A percentile compares a stretch with the other conserved stretches of the same genome.
Evolutionary conservation across 2,329 filamentous ascomycete genomes (phyloP).

Genomic region (Pseudogymnoascus sp.): DNA sequence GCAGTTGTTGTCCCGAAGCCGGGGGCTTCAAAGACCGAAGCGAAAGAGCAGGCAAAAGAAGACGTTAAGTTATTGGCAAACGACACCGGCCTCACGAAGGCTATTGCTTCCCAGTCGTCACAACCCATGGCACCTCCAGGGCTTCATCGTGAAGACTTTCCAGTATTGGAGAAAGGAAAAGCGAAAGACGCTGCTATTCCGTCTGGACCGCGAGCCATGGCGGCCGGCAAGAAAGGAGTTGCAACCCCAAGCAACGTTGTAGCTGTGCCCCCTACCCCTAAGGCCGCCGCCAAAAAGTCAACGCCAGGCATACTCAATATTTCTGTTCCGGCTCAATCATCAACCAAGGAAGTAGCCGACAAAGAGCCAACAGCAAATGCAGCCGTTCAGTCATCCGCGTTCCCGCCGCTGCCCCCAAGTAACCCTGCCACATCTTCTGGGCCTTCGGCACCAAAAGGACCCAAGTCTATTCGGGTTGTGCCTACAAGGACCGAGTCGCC

Average conservation of each 20-base stretch:
- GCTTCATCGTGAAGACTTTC: constrained; percentile 56
- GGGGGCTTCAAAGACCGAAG: neutral
- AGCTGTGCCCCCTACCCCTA: constrained; percentile 3
- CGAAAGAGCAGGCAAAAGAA: constrained; percentile 32
- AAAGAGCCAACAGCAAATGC: constrained; percentile 17
- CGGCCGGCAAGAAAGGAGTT: constrained; percentile 9
- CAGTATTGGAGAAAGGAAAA: constrained; percentile 41
- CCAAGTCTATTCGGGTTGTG: constrained; percentile 64
- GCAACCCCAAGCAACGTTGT: constrained; percentile 10
- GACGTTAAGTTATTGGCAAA: constrained; percentile 38
- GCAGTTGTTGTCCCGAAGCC: constrained; percentile 7
- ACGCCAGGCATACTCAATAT: constrained; percentile 39
- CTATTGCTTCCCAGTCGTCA: constrained; percentile 29
- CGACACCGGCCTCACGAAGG: constrained; percentile 40
- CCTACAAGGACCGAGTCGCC: constrained; percentile 54
- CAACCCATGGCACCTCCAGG: constrained; percentile 25
- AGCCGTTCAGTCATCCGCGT: constrained; percentile 30
- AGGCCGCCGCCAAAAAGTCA: constrained; percentile 17
- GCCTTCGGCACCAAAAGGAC: constrained; percentile 42
- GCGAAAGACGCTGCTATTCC: constrained; percentile 15
- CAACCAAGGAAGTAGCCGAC: constrained; percentile 11
- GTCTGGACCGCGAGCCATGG: constrained; percentile 12
- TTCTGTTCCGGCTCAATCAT: constrained; percentile 37
- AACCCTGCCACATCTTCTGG: constrained; percentile 40
- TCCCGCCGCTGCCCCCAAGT: constrained; percentile 44